Percentiles rank a stretch among this genome's conserved stretches.
These are phyloP conservation scores for Onygena corvina DNA, from an alignment of 2,329 filamentous ascomycete genomes.

Conservation along the genomic window DNA sequence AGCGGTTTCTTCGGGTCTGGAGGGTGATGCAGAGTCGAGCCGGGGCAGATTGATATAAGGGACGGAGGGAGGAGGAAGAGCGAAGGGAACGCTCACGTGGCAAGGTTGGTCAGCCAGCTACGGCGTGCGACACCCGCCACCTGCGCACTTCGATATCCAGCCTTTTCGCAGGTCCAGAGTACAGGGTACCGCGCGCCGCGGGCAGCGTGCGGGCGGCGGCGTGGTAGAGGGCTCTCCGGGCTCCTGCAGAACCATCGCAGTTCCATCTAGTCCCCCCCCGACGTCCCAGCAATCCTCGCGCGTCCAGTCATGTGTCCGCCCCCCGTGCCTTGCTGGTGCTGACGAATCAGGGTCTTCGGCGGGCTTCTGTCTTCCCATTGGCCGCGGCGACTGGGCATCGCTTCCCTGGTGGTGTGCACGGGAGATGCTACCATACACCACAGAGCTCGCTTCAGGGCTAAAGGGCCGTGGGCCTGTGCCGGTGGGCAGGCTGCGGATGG, in stretches of 20 bases:
- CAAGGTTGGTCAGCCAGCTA: slow-evolving; percentile 10
- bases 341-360: slow-evolving; percentile 9
- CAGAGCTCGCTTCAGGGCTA: background rate
- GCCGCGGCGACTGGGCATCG: background rate
- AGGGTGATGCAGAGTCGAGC: slow-evolving; percentile 5
- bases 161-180: too few relatives aligned
- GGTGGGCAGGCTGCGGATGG: background rate
- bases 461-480: background rate
- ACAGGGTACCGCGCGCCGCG: too few relatives aligned
- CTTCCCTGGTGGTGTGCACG: background rate
- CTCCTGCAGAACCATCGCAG: too few relatives aligned
- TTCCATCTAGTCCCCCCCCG: too few relatives aligned
- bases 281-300: too few relatives aligned
- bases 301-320: slow-evolving; percentile 15
- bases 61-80: slow-evolving; percentile 15
- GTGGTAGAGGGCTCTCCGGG: too few relatives aligned
- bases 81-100: slow-evolving; percentile 17
- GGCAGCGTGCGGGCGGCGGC: too few relatives aligned
- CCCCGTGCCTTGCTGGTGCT: slow-evolving; percentile 14
- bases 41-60: slow-evolving; percentile 3
- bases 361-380: slow-evolving; percentile 4
- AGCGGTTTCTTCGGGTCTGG: slow-evolving; percentile 1
- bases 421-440: background rate
- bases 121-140: slow-evolving; percentile 8
- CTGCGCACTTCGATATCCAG: slow-evolving; percentile 6